Conservation (phyloP, 148 eudicot species). For the Vaccinium vitisidaea region DNA sequence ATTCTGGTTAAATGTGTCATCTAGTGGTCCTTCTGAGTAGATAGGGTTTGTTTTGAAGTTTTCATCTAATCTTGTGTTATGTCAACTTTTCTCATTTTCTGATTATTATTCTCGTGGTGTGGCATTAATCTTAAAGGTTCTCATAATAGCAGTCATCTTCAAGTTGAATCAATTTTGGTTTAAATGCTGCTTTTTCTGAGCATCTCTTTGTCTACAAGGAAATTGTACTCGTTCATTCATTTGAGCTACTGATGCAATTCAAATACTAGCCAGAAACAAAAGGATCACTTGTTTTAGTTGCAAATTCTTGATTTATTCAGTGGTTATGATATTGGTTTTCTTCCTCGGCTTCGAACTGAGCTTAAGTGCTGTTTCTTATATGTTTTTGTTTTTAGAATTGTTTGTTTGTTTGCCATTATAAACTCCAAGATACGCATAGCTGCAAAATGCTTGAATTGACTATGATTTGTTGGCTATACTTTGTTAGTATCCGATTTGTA, state of each 20-base stretch:
- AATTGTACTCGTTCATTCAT: background rate
- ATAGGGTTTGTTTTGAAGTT: background rate
- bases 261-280: background rate
- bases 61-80: background rate
- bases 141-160: background rate
- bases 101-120: background rate
- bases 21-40: background rate
- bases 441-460: background rate
- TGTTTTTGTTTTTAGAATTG: background rate
- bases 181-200: background rate
- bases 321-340: background rate
- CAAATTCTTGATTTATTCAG: background rate
- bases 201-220: background rate
- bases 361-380: background rate
- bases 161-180: background rate
- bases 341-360: constrained; percentile 10
- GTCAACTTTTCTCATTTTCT: background rate
- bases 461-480: background rate
- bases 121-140: constrained; percentile 3
- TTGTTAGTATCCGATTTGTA: background rate
- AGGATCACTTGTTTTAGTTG: background rate
- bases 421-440: background rate
- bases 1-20: background rate
- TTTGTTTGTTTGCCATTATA: background rate
- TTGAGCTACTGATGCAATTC: background rate